These are phyloP conservation scores for Papiliotrema flavescens DNA, from an alignment of 1,284 basidiomycete genomes.

Conservation along the genomic window DNA sequence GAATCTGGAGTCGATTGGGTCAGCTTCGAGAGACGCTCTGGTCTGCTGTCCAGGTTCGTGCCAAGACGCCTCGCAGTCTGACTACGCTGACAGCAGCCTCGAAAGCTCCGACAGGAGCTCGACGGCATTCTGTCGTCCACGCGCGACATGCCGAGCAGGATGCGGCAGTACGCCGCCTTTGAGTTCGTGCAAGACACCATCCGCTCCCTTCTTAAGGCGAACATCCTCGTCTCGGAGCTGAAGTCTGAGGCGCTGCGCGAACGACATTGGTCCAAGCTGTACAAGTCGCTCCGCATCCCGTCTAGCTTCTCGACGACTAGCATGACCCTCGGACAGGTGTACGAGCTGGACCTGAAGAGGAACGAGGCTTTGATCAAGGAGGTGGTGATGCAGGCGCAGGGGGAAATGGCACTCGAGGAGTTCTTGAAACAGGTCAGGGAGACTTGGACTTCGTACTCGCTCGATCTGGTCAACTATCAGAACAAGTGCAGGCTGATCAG, in stretches of 20 bases:
- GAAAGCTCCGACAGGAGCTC: conserved; percentile 90
- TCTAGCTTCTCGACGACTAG: conserved; percentile 63
- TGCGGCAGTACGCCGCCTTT: conserved; percentile 98
- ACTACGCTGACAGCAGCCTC: conserved; percentile 56
- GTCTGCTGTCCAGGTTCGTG: conserved; percentile 67
- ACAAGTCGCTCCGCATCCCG: conserved; percentile 78
- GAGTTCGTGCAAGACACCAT: conserved; percentile 95
- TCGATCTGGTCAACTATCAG: conserved; percentile 97
- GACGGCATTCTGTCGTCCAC: conserved; percentile 84
- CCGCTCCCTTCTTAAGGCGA: conserved; percentile 80
- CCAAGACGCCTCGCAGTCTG: neutral
- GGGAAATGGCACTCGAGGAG: conserved; percentile 95
- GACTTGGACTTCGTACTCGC: conserved; percentile 90
- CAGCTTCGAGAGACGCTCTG: conserved; percentile 86
- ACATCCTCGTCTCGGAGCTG: conserved; percentile 81
- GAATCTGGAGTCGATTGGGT: conserved; percentile 89
- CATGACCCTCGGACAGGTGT: conserved; percentile 94
- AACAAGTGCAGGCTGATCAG: conserved; percentile 95
- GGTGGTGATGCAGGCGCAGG: conserved; percentile 94
- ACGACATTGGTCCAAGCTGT: conserved; percentile 96
- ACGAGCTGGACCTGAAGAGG: conserved; percentile 91
- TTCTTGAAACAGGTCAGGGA: conserved; percentile 95
- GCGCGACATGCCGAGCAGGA: conserved; percentile 97
- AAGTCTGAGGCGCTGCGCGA: conserved; percentile 97
- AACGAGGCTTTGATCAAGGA: conserved; percentile 91